These are phyloP conservation scores for Aureobasidium melanogenum DNA, from an alignment of 2,329 filamentous ascomycete species.

Conservation along the genomic window DNA sequence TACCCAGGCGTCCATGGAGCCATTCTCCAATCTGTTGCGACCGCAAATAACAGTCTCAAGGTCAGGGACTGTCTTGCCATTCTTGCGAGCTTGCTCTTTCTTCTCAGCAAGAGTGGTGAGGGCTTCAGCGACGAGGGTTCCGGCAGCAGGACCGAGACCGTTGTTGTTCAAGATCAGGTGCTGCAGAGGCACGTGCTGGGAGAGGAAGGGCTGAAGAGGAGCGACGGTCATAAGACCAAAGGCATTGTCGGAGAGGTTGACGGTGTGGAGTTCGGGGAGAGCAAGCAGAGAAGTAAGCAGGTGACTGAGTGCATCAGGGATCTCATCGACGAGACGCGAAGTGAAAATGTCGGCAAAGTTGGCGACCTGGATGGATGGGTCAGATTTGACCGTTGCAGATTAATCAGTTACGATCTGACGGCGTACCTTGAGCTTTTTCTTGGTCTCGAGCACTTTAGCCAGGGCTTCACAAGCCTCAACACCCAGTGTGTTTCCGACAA, in stretches of 20 bases:
- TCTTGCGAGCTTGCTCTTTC: slow-evolving; percentile 68
- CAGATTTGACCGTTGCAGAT: slow-evolving; percentile 4
- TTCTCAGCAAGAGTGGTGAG: slow-evolving; percentile 73
- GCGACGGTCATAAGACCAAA: slow-evolving; percentile 94
- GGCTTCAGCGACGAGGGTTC: slow-evolving; percentile 79
- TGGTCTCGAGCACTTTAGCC: slow-evolving; percentile 72
- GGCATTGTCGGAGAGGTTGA: slow-evolving; percentile 96
- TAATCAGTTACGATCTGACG: background rate
- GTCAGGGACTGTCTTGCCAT: slow-evolving; percentile 62
- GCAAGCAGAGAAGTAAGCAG: slow-evolving; percentile 81
- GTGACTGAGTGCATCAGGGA: slow-evolving; percentile 77
- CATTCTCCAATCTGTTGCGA: slow-evolving; percentile 89
- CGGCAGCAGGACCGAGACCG: slow-evolving; percentile 84
- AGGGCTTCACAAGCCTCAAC: slow-evolving; percentile 80
- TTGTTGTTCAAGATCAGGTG: slow-evolving; percentile 98
- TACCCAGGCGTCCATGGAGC: slow-evolving; percentile 93
- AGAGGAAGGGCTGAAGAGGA: slow-evolving; percentile 85
- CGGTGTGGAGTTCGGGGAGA: slow-evolving; percentile 75
- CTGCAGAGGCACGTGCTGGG: slow-evolving; percentile 78
- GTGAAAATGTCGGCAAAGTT: slow-evolving; percentile 97
- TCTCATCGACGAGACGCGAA: slow-evolving; percentile 72
- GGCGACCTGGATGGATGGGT: slow-evolving; percentile 47
- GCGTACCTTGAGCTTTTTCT: slow-evolving; percentile 67
- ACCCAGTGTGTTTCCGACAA: slow-evolving; percentile 88
- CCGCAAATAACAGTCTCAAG: slow-evolving; percentile 97